phyloP scores from a whole-genome alignment of 768 basidiomycete species.

The Russula brevipes region DNA sequence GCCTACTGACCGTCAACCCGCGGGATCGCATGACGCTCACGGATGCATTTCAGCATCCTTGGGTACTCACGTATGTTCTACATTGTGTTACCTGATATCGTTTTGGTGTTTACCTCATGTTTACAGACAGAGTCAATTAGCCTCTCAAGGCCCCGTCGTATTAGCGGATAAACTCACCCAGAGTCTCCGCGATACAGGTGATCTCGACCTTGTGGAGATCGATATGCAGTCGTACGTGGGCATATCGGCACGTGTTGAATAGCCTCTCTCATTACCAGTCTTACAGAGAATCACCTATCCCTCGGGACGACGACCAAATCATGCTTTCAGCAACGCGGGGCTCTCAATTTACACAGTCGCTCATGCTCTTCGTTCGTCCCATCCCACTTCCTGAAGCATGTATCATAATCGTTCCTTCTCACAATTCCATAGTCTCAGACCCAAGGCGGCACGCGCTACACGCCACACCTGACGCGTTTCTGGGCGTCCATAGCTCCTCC shows the following conservation, averaged over 20 bases:
- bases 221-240: slow-evolving; percentile 37
- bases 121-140: slow-evolving; percentile 64
- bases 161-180: slow-evolving; percentile 70
- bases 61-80: slow-evolving; percentile 57
- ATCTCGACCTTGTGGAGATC: slow-evolving; percentile 67
- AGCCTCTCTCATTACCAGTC: neutral
- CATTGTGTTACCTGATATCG: neutral
- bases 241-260: neutral
- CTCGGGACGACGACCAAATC: slow-evolving; percentile 53
- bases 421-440: slow-evolving; percentile 66
- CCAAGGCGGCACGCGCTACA: slow-evolving; percentile 65
- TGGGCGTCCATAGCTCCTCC: slow-evolving; percentile 57
- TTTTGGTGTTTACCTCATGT: neutral
- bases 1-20: slow-evolving; percentile 70
- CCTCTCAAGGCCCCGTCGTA: slow-evolving; percentile 42
- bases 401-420: neutral
- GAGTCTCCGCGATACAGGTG: slow-evolving; percentile 62
- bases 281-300: slow-evolving; percentile 33
- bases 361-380: slow-evolving; percentile 75
- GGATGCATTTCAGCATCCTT: slow-evolving; percentile 56
- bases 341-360: slow-evolving; percentile 74
- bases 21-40: slow-evolving; percentile 57
- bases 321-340: slow-evolving; percentile 53
- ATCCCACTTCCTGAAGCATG: neutral
- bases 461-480: slow-evolving; percentile 75